Evolutionary conservation across 805 yeast species (phyloP).

Genomic region (Ogataea allantospora): DNA sequence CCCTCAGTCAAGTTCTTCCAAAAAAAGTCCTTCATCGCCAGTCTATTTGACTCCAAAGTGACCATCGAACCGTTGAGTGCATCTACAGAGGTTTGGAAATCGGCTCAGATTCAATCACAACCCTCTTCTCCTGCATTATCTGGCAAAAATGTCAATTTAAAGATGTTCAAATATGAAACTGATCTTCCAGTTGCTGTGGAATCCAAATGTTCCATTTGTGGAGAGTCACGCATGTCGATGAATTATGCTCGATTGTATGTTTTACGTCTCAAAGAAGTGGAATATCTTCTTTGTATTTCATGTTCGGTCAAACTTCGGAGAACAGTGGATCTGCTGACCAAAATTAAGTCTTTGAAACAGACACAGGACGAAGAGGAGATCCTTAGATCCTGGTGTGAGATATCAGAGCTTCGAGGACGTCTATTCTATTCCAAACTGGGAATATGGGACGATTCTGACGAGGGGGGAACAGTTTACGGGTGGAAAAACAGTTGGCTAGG

Average conservation of each 20-base stretch:
- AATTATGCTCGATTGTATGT: constrained; percentile 76
- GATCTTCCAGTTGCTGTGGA: constrained; percentile 72
- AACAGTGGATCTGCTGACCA: constrained; percentile 79
- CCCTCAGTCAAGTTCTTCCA: constrained; percentile 60
- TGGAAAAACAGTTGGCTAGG: constrained; percentile 34
- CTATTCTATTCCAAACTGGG: constrained; percentile 86
- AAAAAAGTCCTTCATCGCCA: constrained; percentile 58
- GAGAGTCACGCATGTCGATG: constrained; percentile 68
- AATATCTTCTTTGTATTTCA: constrained; percentile 74
- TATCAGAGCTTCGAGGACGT: constrained; percentile 62
- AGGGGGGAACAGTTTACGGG: constrained; percentile 32
- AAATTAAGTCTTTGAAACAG: constrained; percentile 50
- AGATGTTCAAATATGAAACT: constrained; percentile 28
- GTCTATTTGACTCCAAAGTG: constrained; percentile 77
- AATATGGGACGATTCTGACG: constrained; percentile 55
- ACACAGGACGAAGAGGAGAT: constrained; percentile 32
- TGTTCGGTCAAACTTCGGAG: constrained; percentile 79
- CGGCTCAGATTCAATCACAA: constrained; percentile 23
- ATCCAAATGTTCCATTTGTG: constrained; percentile 81
- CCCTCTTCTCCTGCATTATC: constrained; percentile 19
- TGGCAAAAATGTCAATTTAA: constrained; percentile 13
- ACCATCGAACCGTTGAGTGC: constrained; percentile 85
- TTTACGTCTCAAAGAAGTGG: constrained; percentile 43
- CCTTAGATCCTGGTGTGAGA: constrained; percentile 61
- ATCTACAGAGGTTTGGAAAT: constrained; percentile 69